Evolutionary conservation across 169 alveolate genomes (phyloP).

Genomic region (Cryptosporidium ubiquitum): DNA sequence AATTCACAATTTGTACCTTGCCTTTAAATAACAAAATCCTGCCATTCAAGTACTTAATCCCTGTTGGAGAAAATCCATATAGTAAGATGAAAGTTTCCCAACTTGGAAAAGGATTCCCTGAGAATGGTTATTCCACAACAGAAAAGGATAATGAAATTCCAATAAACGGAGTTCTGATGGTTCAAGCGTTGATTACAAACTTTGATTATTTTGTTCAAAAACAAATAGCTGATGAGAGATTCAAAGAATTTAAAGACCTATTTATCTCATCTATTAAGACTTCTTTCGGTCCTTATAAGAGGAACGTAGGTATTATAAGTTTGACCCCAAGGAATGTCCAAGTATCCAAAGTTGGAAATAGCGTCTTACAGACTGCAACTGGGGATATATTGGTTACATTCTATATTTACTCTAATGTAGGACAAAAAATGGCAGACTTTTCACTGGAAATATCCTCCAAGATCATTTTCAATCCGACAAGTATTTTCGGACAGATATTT

Average conservation of each 20-base stretch:
- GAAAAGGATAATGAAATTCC: constrained; percentile 30
- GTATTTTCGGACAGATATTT: constrained; percentile 57
- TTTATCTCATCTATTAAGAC: constrained; percentile 38
- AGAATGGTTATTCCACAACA: constrained; percentile 16
- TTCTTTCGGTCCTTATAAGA: constrained; percentile 18
- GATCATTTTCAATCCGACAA: constrained; percentile 37
- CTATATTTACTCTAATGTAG: constrained; percentile 14
- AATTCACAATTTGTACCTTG: constrained; percentile 12
- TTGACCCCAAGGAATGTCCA: constrained; percentile 51
- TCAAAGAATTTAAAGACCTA: constrained; percentile 19
- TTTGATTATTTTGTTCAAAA: constrained; percentile 45
- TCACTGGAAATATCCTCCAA: constrained; percentile 19
- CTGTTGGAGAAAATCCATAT: neutral
- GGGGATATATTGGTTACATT: constrained; percentile 56
- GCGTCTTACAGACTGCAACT: constrained; percentile 37
- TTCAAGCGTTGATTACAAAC: constrained; percentile 30
- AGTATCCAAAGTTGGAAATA: constrained; percentile 32
- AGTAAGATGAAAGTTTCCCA: constrained; percentile 20
- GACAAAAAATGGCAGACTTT: constrained; percentile 27
- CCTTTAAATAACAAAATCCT: neutral
- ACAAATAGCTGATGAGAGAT: constrained; percentile 62
- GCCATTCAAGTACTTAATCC: constrained; percentile 6
- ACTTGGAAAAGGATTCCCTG: constrained; percentile 42
- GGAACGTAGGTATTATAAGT: constrained; percentile 17
- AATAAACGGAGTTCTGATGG: constrained; percentile 40